Evolutionary conservation across 2,329 filamentous ascomycete species (phyloP).

Genomic region (Aspergillus udagawae): DNA sequence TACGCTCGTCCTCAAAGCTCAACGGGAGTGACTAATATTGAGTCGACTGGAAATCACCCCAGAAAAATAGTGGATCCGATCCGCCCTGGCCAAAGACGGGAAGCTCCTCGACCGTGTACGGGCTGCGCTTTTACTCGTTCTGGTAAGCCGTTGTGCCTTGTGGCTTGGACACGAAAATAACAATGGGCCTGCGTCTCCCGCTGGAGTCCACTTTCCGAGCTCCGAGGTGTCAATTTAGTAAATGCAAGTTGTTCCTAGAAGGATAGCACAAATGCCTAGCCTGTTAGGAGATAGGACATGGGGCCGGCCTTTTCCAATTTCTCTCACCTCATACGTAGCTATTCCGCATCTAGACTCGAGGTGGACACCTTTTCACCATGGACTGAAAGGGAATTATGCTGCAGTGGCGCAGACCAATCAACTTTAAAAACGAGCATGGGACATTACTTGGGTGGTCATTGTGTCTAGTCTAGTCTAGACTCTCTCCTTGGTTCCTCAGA

Average conservation of each 20-base stretch:
- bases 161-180: not conserved
- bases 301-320: too few relatives aligned
- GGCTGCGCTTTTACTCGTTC: not conserved
- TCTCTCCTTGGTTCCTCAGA: too few relatives aligned
- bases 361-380: not conserved
- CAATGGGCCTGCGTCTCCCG: not conserved
- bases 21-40: not conserved
- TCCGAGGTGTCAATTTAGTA: not conserved
- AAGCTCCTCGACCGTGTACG: not conserved
- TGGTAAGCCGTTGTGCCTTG: not conserved
- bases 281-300: not conserved
- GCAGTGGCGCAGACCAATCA: not conserved
- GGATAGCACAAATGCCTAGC: too few relatives aligned
- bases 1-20: not conserved
- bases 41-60: not conserved
- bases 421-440: not conserved
- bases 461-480: too few relatives aligned
- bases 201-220: not conserved
- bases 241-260: not conserved
- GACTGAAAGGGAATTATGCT: not conserved
- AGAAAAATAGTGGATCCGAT: not conserved
- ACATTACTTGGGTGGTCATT: too few relatives aligned
- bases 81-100: not conserved
- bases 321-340: too few relatives aligned
- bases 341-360: not conserved